Percentiles rank a stretch among this genome's conserved stretches.
Conservation (phyloP, 164 flowering plant species). For the Protea cynaroides region DNA sequence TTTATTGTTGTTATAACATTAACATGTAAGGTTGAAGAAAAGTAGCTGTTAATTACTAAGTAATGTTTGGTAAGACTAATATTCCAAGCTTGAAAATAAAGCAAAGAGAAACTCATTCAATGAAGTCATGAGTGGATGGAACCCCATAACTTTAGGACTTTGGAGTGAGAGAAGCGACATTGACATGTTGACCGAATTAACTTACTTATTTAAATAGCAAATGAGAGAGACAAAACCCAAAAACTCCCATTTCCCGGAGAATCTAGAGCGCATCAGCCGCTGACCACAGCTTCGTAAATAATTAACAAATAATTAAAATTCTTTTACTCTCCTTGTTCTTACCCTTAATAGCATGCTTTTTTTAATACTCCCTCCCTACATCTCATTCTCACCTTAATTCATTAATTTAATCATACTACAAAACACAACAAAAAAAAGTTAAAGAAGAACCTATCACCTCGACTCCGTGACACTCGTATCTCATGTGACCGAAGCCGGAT, state of each 20-base stretch:
- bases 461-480: constrained; percentile 29
- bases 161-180: too few relatives aligned
- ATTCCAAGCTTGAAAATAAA: too few relatives aligned
- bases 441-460: constrained; percentile 6
- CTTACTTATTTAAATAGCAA: neutral
- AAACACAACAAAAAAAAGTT: neutral
- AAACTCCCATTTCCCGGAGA: constrained; percentile 32
- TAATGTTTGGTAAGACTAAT: too few relatives aligned
- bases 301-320: constrained; percentile 28
- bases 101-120: too few relatives aligned
- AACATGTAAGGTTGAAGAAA: too few relatives aligned
- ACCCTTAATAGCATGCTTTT: neutral
- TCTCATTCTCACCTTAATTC: too few relatives aligned
- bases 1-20: too few relatives aligned
- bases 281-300: constrained; percentile 52
- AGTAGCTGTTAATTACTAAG: too few relatives aligned
- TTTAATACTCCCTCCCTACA: neutral
- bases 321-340: neutral
- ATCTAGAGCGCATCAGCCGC: constrained; percentile 91
- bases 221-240: constrained; percentile 4
- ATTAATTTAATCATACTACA: too few relatives aligned
- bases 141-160: too few relatives aligned
- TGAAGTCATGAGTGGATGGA: too few relatives aligned
- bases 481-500: constrained; percentile 54
- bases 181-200: neutral